phyloP scores from a whole-genome alignment of 352 stramenopile genomes.

The Globisporangium nodosum region DNA sequence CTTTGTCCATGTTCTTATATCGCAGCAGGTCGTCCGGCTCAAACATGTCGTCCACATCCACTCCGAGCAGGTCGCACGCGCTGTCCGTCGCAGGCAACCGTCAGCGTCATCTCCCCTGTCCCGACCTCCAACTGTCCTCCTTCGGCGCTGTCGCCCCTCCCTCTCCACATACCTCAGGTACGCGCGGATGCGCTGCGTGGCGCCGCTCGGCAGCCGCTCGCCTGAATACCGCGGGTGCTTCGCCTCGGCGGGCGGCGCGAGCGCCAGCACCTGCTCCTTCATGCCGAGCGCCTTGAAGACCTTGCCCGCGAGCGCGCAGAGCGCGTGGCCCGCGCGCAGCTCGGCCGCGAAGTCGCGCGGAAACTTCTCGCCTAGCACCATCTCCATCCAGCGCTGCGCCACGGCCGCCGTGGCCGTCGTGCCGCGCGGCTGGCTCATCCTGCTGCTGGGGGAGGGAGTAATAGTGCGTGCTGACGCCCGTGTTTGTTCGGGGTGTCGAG shows the following conservation, averaged over 20 bases:
- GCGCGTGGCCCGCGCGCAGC: constrained; percentile 53
- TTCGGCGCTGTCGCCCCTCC: not conserved
- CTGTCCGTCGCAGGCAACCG: constrained; percentile 18
- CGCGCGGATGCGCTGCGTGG: constrained; percentile 45
- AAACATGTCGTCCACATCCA: constrained; percentile 56
- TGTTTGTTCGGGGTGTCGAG: too few relatives aligned
- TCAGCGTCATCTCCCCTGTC: not conserved
- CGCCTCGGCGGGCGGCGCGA: not conserved
- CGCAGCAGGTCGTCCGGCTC: constrained; percentile 67
- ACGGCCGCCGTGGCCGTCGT: constrained; percentile 16
- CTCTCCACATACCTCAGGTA: constrained; percentile 49
- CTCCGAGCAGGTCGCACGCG: constrained; percentile 61
- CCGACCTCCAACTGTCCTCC: not conserved
- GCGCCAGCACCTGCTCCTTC: constrained; percentile 39
- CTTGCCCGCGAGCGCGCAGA: constrained; percentile 69
- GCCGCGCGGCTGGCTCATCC: not conserved
- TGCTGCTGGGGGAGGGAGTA: not conserved
- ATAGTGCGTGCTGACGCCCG: too few relatives aligned
- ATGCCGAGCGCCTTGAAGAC: constrained; percentile 76
- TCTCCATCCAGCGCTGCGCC: constrained; percentile 82
- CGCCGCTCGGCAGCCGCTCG: constrained; percentile 7
- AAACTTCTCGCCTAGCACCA: constrained; percentile 82
- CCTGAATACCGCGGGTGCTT: constrained; percentile 1
- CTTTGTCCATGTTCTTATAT: constrained; percentile 55
- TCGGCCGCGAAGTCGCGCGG: constrained; percentile 34